These are phyloP conservation scores for Peronospora tabacina DNA, from an alignment of 352 stramenopile genomes.

Conservation along the genomic window DNA sequence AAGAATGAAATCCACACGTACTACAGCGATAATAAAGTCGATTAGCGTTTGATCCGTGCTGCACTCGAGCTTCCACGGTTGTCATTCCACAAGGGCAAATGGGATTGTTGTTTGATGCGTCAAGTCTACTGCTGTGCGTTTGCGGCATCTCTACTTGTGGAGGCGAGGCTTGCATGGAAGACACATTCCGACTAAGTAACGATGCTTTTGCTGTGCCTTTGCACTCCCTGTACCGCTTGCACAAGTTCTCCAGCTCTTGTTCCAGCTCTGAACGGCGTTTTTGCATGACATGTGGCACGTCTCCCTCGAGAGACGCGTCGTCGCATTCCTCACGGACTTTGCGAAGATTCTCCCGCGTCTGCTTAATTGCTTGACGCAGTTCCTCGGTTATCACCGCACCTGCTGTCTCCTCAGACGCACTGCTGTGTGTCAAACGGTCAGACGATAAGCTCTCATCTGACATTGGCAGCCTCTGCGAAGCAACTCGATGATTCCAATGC, in stretches of 20 bases:
- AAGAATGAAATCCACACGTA: slow-evolving; percentile 73
- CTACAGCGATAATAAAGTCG: slow-evolving; percentile 64
- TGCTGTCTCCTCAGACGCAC: slow-evolving; percentile 16
- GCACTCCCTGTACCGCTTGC: slow-evolving; percentile 48
- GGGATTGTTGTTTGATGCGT: slow-evolving; percentile 18
- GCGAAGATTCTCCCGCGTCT: slow-evolving; percentile 53
- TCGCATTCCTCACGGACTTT: slow-evolving; percentile 73
- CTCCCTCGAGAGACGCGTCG: slow-evolving; percentile 72
- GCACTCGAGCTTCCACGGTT: slow-evolving; percentile 49
- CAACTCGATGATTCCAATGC: slow-evolving; percentile 12
- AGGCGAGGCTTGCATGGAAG: slow-evolving; percentile 9
- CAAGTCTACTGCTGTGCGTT: slow-evolving; percentile 5
- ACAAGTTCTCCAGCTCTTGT: slow-evolving; percentile 48
- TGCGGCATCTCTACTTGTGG: slow-evolving; percentile 5
- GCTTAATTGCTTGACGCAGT: slow-evolving; percentile 47
- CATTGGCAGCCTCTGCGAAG: slow-evolving; percentile 1
- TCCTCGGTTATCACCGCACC: slow-evolving; percentile 20
- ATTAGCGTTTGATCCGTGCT: slow-evolving; percentile 59
- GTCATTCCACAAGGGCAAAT: slow-evolving; percentile 55
- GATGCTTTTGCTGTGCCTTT: slow-evolving; percentile 28
- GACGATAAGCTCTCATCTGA: slow-evolving; percentile 11
- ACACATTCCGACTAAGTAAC: slow-evolving; percentile 14
- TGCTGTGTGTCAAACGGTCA: slow-evolving; percentile 14
- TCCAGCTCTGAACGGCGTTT: slow-evolving; percentile 45
- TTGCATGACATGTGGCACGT: slow-evolving; percentile 48